phyloP scores from a whole-genome alignment of 768 basidiomycete genomes.

The Gelatoporia subvermispora region DNA sequence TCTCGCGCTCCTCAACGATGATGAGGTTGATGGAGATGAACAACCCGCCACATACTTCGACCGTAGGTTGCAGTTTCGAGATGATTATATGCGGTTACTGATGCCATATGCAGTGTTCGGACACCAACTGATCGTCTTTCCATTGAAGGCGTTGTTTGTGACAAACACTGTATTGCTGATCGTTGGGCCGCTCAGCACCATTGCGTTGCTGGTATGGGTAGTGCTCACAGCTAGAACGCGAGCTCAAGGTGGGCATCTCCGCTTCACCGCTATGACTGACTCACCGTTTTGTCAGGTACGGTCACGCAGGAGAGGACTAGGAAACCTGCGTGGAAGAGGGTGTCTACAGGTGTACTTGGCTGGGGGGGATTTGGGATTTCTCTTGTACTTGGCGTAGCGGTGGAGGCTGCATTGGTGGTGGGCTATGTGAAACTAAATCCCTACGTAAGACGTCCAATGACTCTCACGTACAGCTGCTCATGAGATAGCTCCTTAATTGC shows the following conservation, averaged over 20 bases:
- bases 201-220: constrained; percentile 38
- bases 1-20: constrained; percentile 43
- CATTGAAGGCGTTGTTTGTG: constrained; percentile 44
- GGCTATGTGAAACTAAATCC: constrained; percentile 56
- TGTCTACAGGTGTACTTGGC: constrained; percentile 34
- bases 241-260: constrained; percentile 10
- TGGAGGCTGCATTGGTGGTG: constrained; percentile 45
- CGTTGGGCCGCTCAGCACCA: constrained; percentile 54
- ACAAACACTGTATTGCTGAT: constrained; percentile 56
- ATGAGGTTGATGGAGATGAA: constrained; percentile 16
- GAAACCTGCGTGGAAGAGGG: constrained; percentile 21
- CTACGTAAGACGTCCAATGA: constrained; percentile 42
- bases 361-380: constrained; percentile 64
- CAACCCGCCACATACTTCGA: constrained; percentile 64
- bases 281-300: too few relatives aligned
- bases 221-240: constrained; percentile 20
- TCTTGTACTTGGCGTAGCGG: constrained; percentile 37
- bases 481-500: constrained; percentile 4
- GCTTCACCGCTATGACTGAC: not conserved
- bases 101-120: constrained; percentile 49
- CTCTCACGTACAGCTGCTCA: not conserved
- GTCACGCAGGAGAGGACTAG: too few relatives aligned
- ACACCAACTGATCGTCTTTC: constrained; percentile 47
- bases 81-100: not conserved
- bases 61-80: constrained; percentile 36